Conservation (phyloP, 1,139 yeast genomes). For the Lodderomyces orthopsilosis region DNA sequence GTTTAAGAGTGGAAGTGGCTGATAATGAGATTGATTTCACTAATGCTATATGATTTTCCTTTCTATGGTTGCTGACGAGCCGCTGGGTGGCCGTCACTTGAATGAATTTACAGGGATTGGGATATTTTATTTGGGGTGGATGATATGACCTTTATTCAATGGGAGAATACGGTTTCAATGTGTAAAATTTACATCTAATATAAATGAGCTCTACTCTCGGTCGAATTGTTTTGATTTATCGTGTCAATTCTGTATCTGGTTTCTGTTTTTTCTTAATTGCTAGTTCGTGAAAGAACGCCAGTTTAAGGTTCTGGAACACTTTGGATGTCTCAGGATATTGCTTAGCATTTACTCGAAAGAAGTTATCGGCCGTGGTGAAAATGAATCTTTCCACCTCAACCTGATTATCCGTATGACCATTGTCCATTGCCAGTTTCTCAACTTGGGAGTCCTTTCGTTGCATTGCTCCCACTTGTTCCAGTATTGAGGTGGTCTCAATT, state of each 20-base stretch:
- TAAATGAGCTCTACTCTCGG: too few relatives aligned
- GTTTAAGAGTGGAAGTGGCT: constrained; percentile 11
- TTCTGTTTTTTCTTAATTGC: background rate
- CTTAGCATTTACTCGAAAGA: constrained; percentile 43
- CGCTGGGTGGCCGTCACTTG: background rate
- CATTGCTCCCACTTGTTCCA: background rate
- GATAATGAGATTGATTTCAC: constrained; percentile 21
- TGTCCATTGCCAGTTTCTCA: background rate
- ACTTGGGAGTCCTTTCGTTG: background rate
- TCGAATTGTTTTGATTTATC: too few relatives aligned
- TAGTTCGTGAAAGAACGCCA: constrained; percentile 49
- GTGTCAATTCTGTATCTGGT: constrained; percentile 1
- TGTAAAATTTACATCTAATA: too few relatives aligned
- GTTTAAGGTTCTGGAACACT: constrained; percentile 50
- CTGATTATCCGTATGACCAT: background rate
- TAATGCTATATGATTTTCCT: constrained; percentile 1
- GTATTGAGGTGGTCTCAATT: background rate
- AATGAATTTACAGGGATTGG: too few relatives aligned
- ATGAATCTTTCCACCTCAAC: constrained; percentile 47
- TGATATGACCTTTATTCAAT: too few relatives aligned
- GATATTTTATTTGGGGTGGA: too few relatives aligned
- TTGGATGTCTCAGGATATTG: constrained; percentile 50
- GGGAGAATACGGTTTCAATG: too few relatives aligned
- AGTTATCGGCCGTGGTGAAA: constrained; percentile 47
- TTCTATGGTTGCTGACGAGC: background rate